phyloP scores from a whole-genome alignment of 768 basidiomycete species.

The Russula griseocarnosa region DNA sequence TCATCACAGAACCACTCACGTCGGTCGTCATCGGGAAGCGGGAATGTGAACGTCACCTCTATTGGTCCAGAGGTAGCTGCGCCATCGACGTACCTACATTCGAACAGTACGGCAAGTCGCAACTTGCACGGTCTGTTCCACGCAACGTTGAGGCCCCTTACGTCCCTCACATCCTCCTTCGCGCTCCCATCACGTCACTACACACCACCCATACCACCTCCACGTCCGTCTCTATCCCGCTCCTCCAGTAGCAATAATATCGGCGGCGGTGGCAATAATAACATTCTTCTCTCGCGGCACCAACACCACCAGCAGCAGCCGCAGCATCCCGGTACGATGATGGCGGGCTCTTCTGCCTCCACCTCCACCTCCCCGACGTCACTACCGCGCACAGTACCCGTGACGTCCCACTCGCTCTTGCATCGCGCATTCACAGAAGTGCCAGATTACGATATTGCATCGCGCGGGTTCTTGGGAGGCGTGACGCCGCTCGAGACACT shows the following conservation, averaged over 20 bases:
- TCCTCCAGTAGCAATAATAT: background rate
- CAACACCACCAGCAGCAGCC: constrained; percentile 9
- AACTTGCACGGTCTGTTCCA: constrained; percentile 50
- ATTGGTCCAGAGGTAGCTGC: background rate
- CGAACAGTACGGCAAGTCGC: constrained; percentile 46
- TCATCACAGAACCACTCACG: constrained; percentile 31
- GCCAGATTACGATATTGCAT: constrained; percentile 81
- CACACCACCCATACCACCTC: constrained; percentile 16
- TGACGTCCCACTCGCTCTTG: constrained; percentile 37
- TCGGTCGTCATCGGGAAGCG: constrained; percentile 30
- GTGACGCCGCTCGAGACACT: constrained; percentile 79
- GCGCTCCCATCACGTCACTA: constrained; percentile 34
- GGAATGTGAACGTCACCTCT: constrained; percentile 12
- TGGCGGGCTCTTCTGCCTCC: background rate
- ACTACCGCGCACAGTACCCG: constrained; percentile 19
- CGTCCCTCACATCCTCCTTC: constrained; percentile 43
- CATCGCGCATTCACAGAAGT: constrained; percentile 70
- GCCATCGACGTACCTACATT: constrained; percentile 50
- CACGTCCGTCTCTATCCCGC: constrained; percentile 2
- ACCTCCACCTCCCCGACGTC: constrained; percentile 15
- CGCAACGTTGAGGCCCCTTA: constrained; percentile 61
- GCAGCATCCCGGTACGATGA: constrained; percentile 1
- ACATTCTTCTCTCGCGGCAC: background rate
- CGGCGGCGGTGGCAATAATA: background rate
- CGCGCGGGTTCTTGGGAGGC: constrained; percentile 83